Evolutionary conservation across 495 filamentous ascomycete genomes (phyloP).

Genomic region (Xylaria castorea): DNA sequence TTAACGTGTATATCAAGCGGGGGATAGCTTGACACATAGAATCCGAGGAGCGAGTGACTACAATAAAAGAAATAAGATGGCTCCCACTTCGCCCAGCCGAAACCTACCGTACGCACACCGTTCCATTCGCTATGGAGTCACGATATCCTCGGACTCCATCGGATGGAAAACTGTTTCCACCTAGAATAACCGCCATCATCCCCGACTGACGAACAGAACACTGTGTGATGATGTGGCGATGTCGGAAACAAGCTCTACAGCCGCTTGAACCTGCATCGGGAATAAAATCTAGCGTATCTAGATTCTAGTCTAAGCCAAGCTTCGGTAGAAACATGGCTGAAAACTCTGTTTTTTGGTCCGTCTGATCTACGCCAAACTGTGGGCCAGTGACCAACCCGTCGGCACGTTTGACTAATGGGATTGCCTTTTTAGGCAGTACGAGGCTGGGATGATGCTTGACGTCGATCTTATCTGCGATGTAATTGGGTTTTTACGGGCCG

Average conservation of each 20-base stretch:
- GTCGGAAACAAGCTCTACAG: slow-evolving; percentile 6
- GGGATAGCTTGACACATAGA: slow-evolving; percentile 20
- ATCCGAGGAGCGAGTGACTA: not conserved
- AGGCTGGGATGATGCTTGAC: not conserved
- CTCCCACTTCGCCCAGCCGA: not conserved
- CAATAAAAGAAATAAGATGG: slow-evolving; percentile 13
- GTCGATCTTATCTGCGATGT: not conserved
- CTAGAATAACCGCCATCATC: not conserved
- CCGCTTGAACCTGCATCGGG: not conserved
- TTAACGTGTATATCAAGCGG: not conserved
- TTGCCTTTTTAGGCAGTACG: slow-evolving; percentile 11
- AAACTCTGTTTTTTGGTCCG: slow-evolving; percentile 18
- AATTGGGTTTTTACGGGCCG: not conserved
- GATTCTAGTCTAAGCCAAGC: slow-evolving; percentile 1
- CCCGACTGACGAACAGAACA: not conserved
- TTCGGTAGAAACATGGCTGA: slow-evolving; percentile 4
- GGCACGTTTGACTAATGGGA: slow-evolving; percentile 20
- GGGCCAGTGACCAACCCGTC: slow-evolving; percentile 11
- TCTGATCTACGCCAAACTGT: not conserved
- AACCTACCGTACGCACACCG: not conserved
- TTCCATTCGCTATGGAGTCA: slow-evolving; percentile 16
- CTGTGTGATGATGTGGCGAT: slow-evolving; percentile 7
- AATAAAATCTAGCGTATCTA: not conserved
- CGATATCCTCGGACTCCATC: slow-evolving; percentile 7
- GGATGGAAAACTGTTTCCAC: slow-evolving; percentile 1